Conservation (phyloP, 768 basidiomycete genomes). For the Boletus vinaceobasis region DNA sequence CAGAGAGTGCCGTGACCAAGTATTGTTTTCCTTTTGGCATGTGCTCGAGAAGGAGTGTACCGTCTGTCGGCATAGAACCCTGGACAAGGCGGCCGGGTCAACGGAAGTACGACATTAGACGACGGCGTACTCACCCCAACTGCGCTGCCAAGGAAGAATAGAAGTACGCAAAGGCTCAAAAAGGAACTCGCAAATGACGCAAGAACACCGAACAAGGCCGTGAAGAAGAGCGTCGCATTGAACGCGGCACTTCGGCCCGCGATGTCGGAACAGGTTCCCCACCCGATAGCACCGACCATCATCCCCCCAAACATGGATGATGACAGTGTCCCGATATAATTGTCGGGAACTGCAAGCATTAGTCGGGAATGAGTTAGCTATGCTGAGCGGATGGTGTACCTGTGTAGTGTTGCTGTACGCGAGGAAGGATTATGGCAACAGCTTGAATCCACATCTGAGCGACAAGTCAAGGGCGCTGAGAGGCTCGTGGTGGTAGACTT, state of each 20-base stretch:
- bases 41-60: slow-evolving; percentile 88
- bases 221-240: slow-evolving; percentile 89
- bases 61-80: slow-evolving; percentile 97
- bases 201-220: slow-evolving; percentile 80
- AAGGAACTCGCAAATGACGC: slow-evolving; percentile 76
- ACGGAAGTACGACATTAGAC: background rate
- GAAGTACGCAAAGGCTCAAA: slow-evolving; percentile 59
- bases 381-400: slow-evolving; percentile 40
- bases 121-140: slow-evolving; percentile 69
- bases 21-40: slow-evolving; percentile 91
- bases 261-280: slow-evolving; percentile 93
- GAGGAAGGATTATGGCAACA: slow-evolving; percentile 89
- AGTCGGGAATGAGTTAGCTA: slow-evolving; percentile 14
- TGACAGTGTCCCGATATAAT: slow-evolving; percentile 75
- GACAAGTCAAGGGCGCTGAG: slow-evolving; percentile 25
- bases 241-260: slow-evolving; percentile 88
- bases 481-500: slow-evolving; percentile 19
- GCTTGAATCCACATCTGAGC: slow-evolving; percentile 92
- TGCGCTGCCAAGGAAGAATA: slow-evolving; percentile 89
- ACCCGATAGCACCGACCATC: slow-evolving; percentile 91
- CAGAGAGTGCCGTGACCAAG: slow-evolving; percentile 84
- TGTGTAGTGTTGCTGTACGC: slow-evolving; percentile 86
- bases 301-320: slow-evolving; percentile 94
- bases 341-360: slow-evolving; percentile 56
- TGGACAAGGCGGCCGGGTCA: slow-evolving; percentile 26